phyloP scores from a whole-genome alignment of 331 rosid species.

The Saraca asoca region DNA sequence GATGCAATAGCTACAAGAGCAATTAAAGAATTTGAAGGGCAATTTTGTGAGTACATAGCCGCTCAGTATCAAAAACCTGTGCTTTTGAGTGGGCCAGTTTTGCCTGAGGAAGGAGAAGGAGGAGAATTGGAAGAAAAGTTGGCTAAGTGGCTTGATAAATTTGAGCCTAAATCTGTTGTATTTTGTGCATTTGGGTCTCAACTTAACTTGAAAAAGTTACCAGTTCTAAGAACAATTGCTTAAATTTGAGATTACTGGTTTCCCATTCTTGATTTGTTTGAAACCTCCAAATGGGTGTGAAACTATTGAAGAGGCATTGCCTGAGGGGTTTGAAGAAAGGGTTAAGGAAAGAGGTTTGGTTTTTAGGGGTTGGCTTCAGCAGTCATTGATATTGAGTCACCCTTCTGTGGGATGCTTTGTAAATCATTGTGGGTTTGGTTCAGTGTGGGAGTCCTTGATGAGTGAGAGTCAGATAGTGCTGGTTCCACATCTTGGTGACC shows the following conservation, averaged over 20 bases:
- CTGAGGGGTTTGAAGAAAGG: slow-evolving; percentile 57
- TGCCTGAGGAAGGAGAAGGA: not conserved
- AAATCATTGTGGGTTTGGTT: slow-evolving; percentile 61
- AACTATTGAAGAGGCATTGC: slow-evolving; percentile 49
- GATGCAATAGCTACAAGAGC: no score
- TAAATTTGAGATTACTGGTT: slow-evolving; percentile 50
- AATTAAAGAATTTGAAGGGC: not conserved
- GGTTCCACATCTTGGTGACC: slow-evolving; percentile 46
- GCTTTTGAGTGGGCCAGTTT: slow-evolving; percentile 49
- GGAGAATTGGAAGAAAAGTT: slow-evolving; percentile 28
- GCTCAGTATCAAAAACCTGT: slow-evolving; percentile 39
- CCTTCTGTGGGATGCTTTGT: slow-evolving; percentile 60
- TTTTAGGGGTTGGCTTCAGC: slow-evolving; percentile 58
- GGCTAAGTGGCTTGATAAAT: slow-evolving; percentile 45
- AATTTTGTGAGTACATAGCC: slow-evolving; percentile 45
- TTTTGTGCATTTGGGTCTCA: slow-evolving; percentile 69
- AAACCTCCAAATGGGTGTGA: slow-evolving; percentile 48
- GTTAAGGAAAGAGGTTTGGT: slow-evolving; percentile 51
- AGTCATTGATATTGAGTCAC: slow-evolving; percentile 52
- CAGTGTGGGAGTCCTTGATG: slow-evolving; percentile 69
- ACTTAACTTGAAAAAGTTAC: slow-evolving; percentile 36
- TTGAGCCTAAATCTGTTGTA: slow-evolving; percentile 34
- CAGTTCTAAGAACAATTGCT: slow-evolving; percentile 56
- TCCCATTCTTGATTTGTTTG: slow-evolving; percentile 51
- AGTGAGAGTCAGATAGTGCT: slow-evolving; percentile 54